Evolutionary conservation across 2,329 filamentous ascomycete species (phyloP).

Genomic region (Aspergillus intermedius): DNA sequence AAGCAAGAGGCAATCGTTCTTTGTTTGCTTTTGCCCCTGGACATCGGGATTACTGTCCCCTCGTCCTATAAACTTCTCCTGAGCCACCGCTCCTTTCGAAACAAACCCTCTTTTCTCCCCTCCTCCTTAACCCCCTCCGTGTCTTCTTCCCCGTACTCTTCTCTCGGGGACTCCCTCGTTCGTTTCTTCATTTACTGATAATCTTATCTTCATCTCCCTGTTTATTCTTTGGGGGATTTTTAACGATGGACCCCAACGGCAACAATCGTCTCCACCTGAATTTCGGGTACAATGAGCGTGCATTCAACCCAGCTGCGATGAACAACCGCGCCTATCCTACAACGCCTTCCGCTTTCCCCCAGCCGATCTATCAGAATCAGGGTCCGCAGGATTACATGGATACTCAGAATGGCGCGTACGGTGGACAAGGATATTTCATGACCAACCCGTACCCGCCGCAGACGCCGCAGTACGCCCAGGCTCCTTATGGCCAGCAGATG

Average conservation of each 20-base stretch:
- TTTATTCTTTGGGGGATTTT: slow-evolving; percentile 44
- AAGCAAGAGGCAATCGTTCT: background rate
- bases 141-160: slow-evolving; percentile 3
- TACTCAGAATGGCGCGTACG: slow-evolving; percentile 36
- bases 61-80: slow-evolving; percentile 14
- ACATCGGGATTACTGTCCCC: slow-evolving; percentile 3
- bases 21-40: background rate
- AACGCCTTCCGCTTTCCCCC: slow-evolving; percentile 91
- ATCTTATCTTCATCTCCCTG: background rate
- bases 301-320: slow-evolving; percentile 49
- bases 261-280: slow-evolving; percentile 44
- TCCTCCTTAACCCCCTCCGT: slow-evolving; percentile 5
- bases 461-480: slow-evolving; percentile 41
- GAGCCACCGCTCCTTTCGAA: slow-evolving; percentile 24
- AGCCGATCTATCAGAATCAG: slow-evolving; percentile 67
- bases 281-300: slow-evolving; percentile 54
- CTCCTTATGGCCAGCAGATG: slow-evolving; percentile 48
- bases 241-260: slow-evolving; percentile 50
- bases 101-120: slow-evolving; percentile 8
- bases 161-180: slow-evolving; percentile 4
- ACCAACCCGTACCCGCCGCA: slow-evolving; percentile 54
- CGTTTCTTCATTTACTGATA: background rate
- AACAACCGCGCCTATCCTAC: slow-evolving; percentile 70
- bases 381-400: slow-evolving; percentile 57
- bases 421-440: slow-evolving; percentile 52